Percentiles rank a stretch among this genome's conserved stretches.
Evolutionary conservation across 129 eudicot genomes (phyloP).

Genomic region (Erigeron canadensis): DNA sequence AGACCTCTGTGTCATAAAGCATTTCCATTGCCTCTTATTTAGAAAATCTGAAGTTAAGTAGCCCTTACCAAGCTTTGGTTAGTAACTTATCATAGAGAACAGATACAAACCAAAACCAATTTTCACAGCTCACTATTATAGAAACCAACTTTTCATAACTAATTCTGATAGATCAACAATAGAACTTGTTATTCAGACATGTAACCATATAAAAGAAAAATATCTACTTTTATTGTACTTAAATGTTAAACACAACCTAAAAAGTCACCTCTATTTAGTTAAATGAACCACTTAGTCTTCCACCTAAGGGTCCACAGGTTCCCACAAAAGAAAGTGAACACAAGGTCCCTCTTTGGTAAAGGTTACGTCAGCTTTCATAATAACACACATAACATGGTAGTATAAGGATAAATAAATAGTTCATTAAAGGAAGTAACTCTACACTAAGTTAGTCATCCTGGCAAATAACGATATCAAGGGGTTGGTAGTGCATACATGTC

Average conservation of each 20-base stretch:
- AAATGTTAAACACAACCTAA: not conserved
- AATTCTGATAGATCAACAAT: not conserved
- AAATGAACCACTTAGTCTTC: not conserved
- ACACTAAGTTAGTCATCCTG: not conserved
- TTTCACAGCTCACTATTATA: not conserved
- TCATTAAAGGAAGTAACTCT: not conserved
- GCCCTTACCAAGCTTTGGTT: slow-evolving; percentile 2
- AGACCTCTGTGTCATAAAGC: not conserved
- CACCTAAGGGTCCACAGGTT: not conserved
- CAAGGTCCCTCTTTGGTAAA: not conserved
- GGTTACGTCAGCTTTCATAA: not conserved
- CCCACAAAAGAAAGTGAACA: not conserved
- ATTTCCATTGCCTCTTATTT: not conserved
- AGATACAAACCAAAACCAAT: not conserved
- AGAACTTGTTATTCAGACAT: not conserved
- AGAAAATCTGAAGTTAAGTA: not conserved
- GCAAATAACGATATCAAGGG: not conserved
- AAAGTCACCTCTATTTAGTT: not conserved
- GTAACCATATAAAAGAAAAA: not conserved
- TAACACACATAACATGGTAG: not conserved
- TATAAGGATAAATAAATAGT: not conserved
- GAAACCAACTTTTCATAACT: not conserved
- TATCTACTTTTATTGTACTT: not conserved
- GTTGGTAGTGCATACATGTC: slow-evolving; percentile 1
- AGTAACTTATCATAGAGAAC: not conserved